phyloP scores from a whole-genome alignment of 306 rosid genomes.

The Rosa persica region DNA sequence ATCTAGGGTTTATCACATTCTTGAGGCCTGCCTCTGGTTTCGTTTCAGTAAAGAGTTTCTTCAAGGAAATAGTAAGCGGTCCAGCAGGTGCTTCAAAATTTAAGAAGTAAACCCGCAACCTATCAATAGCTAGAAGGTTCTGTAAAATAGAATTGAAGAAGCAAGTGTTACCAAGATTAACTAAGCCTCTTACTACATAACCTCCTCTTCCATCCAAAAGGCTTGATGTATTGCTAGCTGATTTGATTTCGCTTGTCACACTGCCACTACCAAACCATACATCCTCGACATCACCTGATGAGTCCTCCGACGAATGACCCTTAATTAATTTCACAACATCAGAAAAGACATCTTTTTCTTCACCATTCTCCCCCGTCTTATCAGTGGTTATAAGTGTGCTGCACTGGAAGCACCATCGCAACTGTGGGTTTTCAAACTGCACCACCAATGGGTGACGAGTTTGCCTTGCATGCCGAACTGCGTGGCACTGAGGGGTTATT shows the following conservation, averaged over 20 bases:
- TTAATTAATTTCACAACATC: slow-evolving; percentile 65
- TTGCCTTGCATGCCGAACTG: slow-evolving; percentile 61
- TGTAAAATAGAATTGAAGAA: slow-evolving; percentile 91
- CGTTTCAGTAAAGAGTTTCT: slow-evolving; percentile 68
- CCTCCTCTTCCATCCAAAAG: slow-evolving; percentile 50
- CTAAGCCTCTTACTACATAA: slow-evolving; percentile 69
- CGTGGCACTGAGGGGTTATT: slow-evolving; percentile 54
- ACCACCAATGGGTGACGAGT: slow-evolving; percentile 65
- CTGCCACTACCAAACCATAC: slow-evolving; percentile 45
- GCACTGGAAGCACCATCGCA: slow-evolving; percentile 91
- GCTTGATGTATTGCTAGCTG: slow-evolving; percentile 27
- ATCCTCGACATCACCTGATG: slow-evolving; percentile 46
- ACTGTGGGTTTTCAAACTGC: slow-evolving; percentile 63
- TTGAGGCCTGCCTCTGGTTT: slow-evolving; percentile 55
- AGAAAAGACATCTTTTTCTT: slow-evolving; percentile 43
- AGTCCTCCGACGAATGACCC: slow-evolving; percentile 38
- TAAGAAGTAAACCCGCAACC: slow-evolving; percentile 56
- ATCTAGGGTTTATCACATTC: slow-evolving; percentile 70
- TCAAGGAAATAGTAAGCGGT: slow-evolving; percentile 68
- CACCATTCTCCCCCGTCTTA: slow-evolving; percentile 57
- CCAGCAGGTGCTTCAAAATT: slow-evolving; percentile 58
- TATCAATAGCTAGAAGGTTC: slow-evolving; percentile 74
- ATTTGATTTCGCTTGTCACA: slow-evolving; percentile 52
- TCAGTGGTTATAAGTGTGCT: slow-evolving; percentile 53
- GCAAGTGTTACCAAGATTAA: slow-evolving; percentile 94